Evolutionary conservation across 345 rosid species (phyloP), one percentile per base, ranked within the genome.

Genomic region (Dovyalis caffra): DNA sequence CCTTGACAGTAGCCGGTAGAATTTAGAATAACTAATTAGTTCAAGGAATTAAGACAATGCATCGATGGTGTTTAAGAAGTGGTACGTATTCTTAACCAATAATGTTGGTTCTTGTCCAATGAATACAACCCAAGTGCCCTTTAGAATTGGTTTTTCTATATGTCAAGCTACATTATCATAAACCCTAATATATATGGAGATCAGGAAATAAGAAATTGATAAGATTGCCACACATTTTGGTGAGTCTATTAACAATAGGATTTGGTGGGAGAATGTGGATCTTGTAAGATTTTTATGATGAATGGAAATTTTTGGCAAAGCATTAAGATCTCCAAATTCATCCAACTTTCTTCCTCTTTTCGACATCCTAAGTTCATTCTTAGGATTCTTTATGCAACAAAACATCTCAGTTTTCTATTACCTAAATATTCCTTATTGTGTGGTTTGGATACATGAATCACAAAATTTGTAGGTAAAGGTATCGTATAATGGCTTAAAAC

Each of bases 381-480:
- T 12, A 6, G 26, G 43, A 32, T 70, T 51, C n/a, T n/a, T 21
- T 71, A 8, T 35, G 3, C 33, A 34, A 35, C 66, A 62, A n/a
- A 0, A 32, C 37, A 12, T n/a, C 51, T 21, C 7, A n/a, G 6
- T 16, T 21, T 32, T 8, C 8, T 14, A 32, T 34, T 8, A 37
- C 49, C 34, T 43, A 61, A 61, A 38, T 72, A 40, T 72, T 72
- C 67, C 32, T 1, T 34, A 0, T 43, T 35, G 1, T n/a, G 49
- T 40, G 29, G 20, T 72, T 63, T 62, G 75, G 58, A 21, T 37
- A 29, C 67, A 72, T 61, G 66, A 21, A 43, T 57, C 37, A n/a
- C n/a, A 70, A 1, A 40, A 10, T 43, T 0, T 43, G 18, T 9
- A 33, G 73, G n/a, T 28, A 7, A 53, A 23, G 56, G 2, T 43